Percentiles rank a stretch among this genome's conserved stretches.
phyloP scores from a whole-genome alignment of 1,284 basidiomycete species.

The Ustilago trichophora region DNA sequence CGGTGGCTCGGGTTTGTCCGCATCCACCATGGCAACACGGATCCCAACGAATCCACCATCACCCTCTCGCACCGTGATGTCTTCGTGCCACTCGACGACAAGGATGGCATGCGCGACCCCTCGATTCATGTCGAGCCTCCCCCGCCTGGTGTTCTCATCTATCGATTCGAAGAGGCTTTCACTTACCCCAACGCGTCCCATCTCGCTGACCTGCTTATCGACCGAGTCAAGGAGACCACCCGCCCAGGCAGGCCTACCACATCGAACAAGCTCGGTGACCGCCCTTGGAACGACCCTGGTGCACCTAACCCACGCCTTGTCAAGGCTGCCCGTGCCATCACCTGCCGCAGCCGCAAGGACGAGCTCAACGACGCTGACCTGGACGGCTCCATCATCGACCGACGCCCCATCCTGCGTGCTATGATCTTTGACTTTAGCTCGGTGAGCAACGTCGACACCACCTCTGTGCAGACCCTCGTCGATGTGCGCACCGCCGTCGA shows the following conservation, averaged over 20 bases:
- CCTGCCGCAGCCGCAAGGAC: constrained; percentile 39
- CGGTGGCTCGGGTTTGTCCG: constrained; percentile 84
- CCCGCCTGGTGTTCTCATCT: constrained; percentile 86
- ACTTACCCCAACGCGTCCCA: constrained; percentile 90
- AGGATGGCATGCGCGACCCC: constrained; percentile 74
- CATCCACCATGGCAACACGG: constrained; percentile 65
- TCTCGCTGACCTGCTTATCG: constrained; percentile 80
- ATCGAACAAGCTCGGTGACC: constrained; percentile 70
- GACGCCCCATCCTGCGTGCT: constrained; percentile 78
- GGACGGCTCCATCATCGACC: constrained; percentile 65
- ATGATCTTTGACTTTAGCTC: constrained; percentile 90
- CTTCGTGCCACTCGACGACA: constrained; percentile 78
- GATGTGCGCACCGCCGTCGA: constrained; percentile 88
- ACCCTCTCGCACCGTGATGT: constrained; percentile 71
- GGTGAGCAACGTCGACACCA: constrained; percentile 76
- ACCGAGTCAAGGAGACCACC: constrained; percentile 80
- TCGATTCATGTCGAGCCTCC: constrained; percentile 80
- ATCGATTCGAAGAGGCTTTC: constrained; percentile 91
- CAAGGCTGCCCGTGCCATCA: constrained; percentile 41
- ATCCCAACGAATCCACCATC: constrained; percentile 27
- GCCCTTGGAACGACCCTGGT: constrained; percentile 93
- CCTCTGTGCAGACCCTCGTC: constrained; percentile 87
- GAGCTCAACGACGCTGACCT: constrained; percentile 46
- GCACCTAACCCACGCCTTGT: constrained; percentile 56
- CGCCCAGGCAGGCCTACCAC: constrained; percentile 72